Evolutionary conservation across 495 filamentous ascomycete genomes (phyloP).

Genomic region (Penicillium psychrofluorescens): DNA sequence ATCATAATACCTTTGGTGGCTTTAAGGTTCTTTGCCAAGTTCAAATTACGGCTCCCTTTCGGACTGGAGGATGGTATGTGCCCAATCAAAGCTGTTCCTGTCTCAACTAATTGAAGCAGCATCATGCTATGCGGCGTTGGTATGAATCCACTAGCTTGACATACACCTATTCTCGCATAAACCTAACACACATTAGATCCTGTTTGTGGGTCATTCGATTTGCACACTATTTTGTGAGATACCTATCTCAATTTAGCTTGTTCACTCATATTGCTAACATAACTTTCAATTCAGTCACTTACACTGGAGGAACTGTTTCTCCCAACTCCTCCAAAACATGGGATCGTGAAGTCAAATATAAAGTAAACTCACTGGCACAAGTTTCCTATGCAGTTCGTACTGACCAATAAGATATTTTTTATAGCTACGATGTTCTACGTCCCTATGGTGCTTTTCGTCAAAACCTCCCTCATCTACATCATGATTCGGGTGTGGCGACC

Average conservation of each 20-base stretch:
- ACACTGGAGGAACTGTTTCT: no score
- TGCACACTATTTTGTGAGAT: neutral
- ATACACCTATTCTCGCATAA: neutral
- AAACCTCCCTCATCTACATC: conserved; percentile 24
- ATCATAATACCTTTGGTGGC: neutral
- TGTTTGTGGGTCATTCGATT: neutral
- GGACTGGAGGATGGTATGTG: neutral
- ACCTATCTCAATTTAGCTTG: no score
- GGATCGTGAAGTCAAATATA: no score
- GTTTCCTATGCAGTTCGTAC: neutral
- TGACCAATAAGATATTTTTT: conserved; percentile 6
- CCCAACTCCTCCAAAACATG: no score
- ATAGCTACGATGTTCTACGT: conserved; percentile 23
- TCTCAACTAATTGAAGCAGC: neutral
- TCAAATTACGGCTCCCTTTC: neutral
- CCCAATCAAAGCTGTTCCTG: neutral
- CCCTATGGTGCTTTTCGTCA: conserved; percentile 25
- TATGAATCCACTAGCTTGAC: neutral
- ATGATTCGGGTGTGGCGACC: conserved; percentile 25
- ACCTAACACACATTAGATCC: neutral
- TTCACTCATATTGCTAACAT: no score
- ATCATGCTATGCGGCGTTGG: neutral
- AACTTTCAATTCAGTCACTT: no score
- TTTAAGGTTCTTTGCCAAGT: neutral
- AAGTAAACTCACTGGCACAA: neutral